Percentiles rank a stretch among this genome's conserved stretches.
Conservation (phyloP, 306 rosid genomes). For the Inga leiocalycina region DNA sequence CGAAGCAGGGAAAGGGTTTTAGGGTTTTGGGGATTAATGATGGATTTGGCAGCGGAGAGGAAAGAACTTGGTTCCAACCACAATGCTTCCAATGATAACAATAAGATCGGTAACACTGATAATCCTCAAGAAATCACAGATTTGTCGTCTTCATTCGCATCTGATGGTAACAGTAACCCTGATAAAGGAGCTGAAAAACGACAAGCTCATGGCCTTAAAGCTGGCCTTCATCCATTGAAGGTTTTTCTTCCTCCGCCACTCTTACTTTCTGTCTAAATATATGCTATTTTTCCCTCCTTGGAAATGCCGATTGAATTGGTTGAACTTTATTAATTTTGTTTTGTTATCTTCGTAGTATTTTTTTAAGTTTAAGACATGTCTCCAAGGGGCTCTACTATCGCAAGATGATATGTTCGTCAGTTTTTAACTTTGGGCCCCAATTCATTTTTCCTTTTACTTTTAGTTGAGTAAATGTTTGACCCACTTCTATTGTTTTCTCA, state of each 20-base stretch:
- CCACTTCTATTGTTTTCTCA: too few relatives aligned
- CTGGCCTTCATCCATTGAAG: conserved; percentile 53
- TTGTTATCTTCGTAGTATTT: not conserved
- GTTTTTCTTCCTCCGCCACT: conserved; percentile 12
- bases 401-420: not conserved
- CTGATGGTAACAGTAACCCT: conserved; percentile 27
- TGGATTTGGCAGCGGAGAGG: conserved; percentile 41
- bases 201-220: conserved; percentile 49
- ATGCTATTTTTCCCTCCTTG: not conserved
- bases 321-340: not conserved
- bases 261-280: not conserved
- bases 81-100: not conserved
- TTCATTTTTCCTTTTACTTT: not conserved
- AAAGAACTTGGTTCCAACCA: conserved; percentile 35
- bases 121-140: conserved; percentile 22
- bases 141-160: conserved; percentile 28
- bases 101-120: conserved; percentile 19
- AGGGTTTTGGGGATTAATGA: conserved; percentile 38
- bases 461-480: too few relatives aligned
- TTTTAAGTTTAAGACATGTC: not conserved
- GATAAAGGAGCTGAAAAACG: conserved; percentile 49
- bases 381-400: not conserved
- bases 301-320: not conserved
- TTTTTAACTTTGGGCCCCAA: not conserved
- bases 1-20: conserved; percentile 12